A percentile compares a stretch with the other conserved stretches of the same genome.
Evolutionary conservation across 306 rosid species (phyloP).

Genomic region (Sicyos edulis): DNA sequence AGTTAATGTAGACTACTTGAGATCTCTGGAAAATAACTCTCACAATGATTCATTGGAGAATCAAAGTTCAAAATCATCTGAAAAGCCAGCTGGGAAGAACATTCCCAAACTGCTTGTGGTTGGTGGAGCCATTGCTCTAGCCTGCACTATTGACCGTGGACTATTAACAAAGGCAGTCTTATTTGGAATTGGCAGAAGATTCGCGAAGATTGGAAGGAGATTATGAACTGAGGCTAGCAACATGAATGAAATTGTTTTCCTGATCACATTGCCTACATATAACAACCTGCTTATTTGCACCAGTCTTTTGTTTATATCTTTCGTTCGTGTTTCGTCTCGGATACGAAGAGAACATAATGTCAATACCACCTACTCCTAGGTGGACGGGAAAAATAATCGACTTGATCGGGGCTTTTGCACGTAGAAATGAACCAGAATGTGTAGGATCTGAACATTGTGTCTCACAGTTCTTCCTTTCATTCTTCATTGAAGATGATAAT

Average conservation of each 20-base stretch:
- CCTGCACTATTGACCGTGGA: conserved; percentile 84
- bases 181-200: conserved; percentile 82
- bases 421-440: conserved; percentile 7
- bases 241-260: neutral
- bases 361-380: conserved; percentile 9
- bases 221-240: conserved; percentile 30
- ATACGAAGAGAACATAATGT: conserved; percentile 8
- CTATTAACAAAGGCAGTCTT: conserved; percentile 83
- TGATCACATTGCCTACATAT: neutral
- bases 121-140: conserved; percentile 80
- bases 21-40: conserved; percentile 41
- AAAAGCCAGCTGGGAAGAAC: conserved; percentile 50
- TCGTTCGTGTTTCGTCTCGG: neutral
- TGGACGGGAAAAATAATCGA: conserved; percentile 6
- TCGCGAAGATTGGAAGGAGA: conserved; percentile 72
- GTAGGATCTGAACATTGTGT: conserved; percentile 1
- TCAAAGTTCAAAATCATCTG: conserved; percentile 38
- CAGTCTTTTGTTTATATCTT: neutral
- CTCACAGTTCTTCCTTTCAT: neutral
- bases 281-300: conserved; percentile 1
- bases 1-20: conserved; percentile 55
- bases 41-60: conserved; percentile 28
- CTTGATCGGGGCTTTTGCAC: neutral
- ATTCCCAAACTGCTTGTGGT: conserved; percentile 66
- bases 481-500: neutral